phyloP scores from a whole-genome alignment of 257 asterid genomes.

The Mentha longifolia region DNA sequence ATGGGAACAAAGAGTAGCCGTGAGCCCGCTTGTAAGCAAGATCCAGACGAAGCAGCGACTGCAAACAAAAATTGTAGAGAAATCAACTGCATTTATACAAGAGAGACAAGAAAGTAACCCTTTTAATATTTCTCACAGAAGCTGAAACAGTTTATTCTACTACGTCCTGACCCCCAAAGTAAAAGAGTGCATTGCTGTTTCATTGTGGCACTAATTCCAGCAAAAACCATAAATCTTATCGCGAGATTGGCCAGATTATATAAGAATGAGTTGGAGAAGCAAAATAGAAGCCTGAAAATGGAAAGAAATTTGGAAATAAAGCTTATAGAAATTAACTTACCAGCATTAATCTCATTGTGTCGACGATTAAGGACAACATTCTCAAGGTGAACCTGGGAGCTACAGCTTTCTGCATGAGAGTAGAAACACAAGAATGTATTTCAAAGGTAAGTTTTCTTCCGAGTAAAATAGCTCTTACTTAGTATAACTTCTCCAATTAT shows the following conservation, averaged over 20 bases:
- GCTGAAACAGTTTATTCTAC: neutral
- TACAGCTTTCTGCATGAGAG: neutral
- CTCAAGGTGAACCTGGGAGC: neutral
- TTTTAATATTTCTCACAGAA: neutral
- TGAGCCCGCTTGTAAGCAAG: neutral
- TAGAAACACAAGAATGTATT: neutral
- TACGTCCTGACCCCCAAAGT: neutral
- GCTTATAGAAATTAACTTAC: neutral
- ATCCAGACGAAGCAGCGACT: neutral
- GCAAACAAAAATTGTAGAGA: neutral
- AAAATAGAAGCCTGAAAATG: neutral
- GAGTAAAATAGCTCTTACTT: neutral
- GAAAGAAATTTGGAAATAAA: neutral
- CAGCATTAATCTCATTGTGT: neutral
- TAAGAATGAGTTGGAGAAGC: constrained; percentile 3
- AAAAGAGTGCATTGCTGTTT: neutral
- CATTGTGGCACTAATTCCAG: neutral
- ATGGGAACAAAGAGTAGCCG: neutral
- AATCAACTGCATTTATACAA: neutral
- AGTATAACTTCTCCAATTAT: neutral
- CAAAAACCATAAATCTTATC: neutral
- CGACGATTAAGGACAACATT: neutral
- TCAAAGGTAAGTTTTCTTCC: neutral
- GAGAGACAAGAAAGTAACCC: neutral
- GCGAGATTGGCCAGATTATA: neutral